Percentiles rank a stretch among this genome's conserved stretches.
Evolutionary conservation across 768 basidiomycete species (phyloP).

Genomic region (Termitomyces sp.): DNA sequence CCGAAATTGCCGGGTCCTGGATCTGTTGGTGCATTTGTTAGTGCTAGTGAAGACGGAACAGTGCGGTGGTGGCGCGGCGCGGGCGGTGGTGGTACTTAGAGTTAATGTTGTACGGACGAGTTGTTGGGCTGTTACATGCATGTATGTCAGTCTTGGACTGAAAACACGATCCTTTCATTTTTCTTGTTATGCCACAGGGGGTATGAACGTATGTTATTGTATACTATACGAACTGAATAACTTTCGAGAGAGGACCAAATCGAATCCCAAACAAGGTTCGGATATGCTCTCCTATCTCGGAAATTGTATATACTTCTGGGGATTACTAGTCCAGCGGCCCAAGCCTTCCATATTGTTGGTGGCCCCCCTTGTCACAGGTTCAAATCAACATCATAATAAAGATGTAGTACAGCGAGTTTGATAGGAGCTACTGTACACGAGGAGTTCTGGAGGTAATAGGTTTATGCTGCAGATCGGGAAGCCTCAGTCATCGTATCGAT

Average conservation of each 20-base stretch:
- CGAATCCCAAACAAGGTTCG: not conserved
- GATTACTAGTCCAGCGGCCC: too few species aligned
- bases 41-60: constrained; percentile 68
- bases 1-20: constrained; percentile 53
- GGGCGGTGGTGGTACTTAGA: constrained; percentile 26
- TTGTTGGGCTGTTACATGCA: too few species aligned
- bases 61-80: constrained; percentile 79
- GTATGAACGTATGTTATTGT: not conserved
- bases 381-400: too few species aligned
- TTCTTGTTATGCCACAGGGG: not conserved
- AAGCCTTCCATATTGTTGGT: too few species aligned
- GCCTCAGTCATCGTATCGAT: not conserved
- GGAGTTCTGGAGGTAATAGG: not conserved
- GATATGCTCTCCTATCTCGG: not conserved
- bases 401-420: too few species aligned
- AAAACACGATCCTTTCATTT: not conserved
- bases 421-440: too few species aligned
- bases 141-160: too few species aligned
- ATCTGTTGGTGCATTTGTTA: constrained; percentile 63
- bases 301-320: not conserved
- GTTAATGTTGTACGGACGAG: not conserved
- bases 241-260: not conserved
- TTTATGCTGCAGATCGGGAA: not conserved
- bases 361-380: too few species aligned
- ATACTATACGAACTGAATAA: not conserved